A percentile compares a stretch with the other conserved stretches of the same genome.
phyloP scores from a whole-genome alignment of 495 filamentous ascomycete genomes.

The Cladorrhinum samala region DNA sequence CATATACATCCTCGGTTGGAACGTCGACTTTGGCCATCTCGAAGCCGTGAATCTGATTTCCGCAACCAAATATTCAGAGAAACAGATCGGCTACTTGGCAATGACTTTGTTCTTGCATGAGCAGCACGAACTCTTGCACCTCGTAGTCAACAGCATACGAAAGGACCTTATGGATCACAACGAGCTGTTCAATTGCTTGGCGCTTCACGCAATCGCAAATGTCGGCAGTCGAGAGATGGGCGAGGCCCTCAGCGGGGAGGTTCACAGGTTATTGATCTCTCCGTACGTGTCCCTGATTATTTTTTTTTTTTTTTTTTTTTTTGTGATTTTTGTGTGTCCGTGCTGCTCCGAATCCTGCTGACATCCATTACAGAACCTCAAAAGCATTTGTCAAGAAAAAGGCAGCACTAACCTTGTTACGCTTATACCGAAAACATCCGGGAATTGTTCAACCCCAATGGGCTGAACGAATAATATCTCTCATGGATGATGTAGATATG shows the following conservation, averaged over 20 bases:
- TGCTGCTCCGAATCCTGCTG: conserved; percentile 1
- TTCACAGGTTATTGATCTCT: conserved; percentile 90
- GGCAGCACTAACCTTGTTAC: conserved; percentile 90
- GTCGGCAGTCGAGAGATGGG: conserved; percentile 96
- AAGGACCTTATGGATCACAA: conserved; percentile 94
- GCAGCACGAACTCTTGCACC: conserved; percentile 87
- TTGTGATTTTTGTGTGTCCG: neutral
- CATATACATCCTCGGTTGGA: conserved; percentile 98
- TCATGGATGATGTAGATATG: conserved; percentile 96
- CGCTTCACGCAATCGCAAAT: conserved; percentile 98
- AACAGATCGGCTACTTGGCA: conserved; percentile 97
- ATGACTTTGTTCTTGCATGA: conserved; percentile 98
- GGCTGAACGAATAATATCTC: conserved; percentile 92
- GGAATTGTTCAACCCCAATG: conserved; percentile 92
- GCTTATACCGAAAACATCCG: conserved; percentile 89
- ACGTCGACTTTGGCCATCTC: conserved; percentile 97
- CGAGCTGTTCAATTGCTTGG: conserved; percentile 94
- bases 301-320: too few relatives aligned
- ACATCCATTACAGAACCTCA: conserved; percentile 60
- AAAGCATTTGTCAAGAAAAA: conserved; percentile 99
- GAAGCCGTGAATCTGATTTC: conserved; percentile 98
- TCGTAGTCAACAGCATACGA: conserved; percentile 97
- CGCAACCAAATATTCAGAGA: conserved; percentile 95
- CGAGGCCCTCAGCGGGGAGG: conserved; percentile 86
- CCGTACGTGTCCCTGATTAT: conserved; percentile 62